A percentile compares a stretch with the other conserved stretches of the same genome.
phyloP scores from a whole-genome alignment of 2,329 filamentous ascomycete genomes.

The Fusarium nisikadoi region DNA sequence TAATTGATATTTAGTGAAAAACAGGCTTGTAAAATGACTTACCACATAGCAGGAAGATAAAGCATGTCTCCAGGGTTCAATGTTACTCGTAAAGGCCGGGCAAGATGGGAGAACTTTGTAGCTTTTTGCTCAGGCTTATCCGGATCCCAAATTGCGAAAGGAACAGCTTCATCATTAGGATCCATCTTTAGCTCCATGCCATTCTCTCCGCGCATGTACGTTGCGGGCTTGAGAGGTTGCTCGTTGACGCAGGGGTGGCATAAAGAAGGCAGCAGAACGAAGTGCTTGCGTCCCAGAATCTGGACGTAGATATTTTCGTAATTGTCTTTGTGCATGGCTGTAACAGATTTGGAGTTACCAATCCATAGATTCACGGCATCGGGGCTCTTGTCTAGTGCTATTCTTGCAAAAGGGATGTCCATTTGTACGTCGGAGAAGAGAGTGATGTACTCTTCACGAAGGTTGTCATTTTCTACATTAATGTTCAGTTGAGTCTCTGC shows the following conservation, averaged over 20 bases:
- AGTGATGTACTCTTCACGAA: slow-evolving; percentile 75
- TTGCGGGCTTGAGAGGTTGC: slow-evolving; percentile 63
- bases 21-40: slow-evolving; percentile 35
- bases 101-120: slow-evolving; percentile 69
- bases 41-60: slow-evolving; percentile 85
- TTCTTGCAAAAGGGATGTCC: slow-evolving; percentile 76
- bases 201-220: slow-evolving; percentile 60
- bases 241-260: slow-evolving; percentile 78
- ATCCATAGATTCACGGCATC: slow-evolving; percentile 89
- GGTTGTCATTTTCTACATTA: slow-evolving; percentile 79
- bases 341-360: slow-evolving; percentile 75
- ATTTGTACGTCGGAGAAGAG: slow-evolving; percentile 72
- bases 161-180: slow-evolving; percentile 56
- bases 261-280: slow-evolving; percentile 77
- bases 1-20: not conserved
- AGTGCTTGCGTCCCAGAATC: slow-evolving; percentile 77
- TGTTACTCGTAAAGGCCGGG: slow-evolving; percentile 72
- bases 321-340: slow-evolving; percentile 82
- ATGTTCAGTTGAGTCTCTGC: not conserved
- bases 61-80: slow-evolving; percentile 81
- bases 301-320: slow-evolving; percentile 90
- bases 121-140: slow-evolving; percentile 62
- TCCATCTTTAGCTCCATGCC: slow-evolving; percentile 51
- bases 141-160: slow-evolving; percentile 81
- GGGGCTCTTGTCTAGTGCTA: slow-evolving; percentile 72